phyloP scores from a whole-genome alignment of 2,329 filamentous ascomycete species.

The Colletotrichum zoysiae region DNA sequence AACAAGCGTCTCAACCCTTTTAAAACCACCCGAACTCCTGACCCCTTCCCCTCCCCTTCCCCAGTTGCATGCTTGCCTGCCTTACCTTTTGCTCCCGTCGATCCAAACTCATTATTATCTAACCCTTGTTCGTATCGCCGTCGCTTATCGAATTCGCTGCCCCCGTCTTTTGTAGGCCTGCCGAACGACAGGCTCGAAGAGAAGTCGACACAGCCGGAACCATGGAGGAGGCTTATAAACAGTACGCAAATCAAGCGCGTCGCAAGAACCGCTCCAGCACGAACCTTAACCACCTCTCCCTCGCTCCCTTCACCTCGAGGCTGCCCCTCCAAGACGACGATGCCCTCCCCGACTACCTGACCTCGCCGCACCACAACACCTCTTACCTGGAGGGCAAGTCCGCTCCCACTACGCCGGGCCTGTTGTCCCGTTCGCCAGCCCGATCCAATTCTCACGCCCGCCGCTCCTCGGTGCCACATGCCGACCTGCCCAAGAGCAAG shows the following conservation, averaged over 20 bases:
- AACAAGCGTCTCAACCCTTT: slow-evolving; percentile 42
- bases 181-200: slow-evolving; percentile 13
- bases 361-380: slow-evolving; percentile 53
- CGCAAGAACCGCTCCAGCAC: slow-evolving; percentile 70
- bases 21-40: slow-evolving; percentile 40
- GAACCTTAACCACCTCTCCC: slow-evolving; percentile 70
- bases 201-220: slow-evolving; percentile 38
- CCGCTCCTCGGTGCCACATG: slow-evolving; percentile 54
- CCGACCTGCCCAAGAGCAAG: slow-evolving; percentile 69
- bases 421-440: slow-evolving; percentile 70
- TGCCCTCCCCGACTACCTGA: slow-evolving; percentile 55
- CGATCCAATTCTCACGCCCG: slow-evolving; percentile 61
- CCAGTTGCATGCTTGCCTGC: slow-evolving; percentile 6
- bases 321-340: slow-evolving; percentile 69
- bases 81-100: slow-evolving; percentile 5
- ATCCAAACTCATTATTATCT: slow-evolving; percentile 13
- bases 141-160: slow-evolving; percentile 6
- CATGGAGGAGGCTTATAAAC: slow-evolving; percentile 73
- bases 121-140: slow-evolving; percentile 1
- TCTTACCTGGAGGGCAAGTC: slow-evolving; percentile 74
- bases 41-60: background rate
- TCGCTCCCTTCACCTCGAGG: slow-evolving; percentile 73
- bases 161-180: background rate
- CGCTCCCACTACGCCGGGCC: slow-evolving; percentile 73
- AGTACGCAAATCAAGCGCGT: slow-evolving; percentile 68